Base-by-base conservation (phyloP, 176 grass and related monocot genomes). In the Thinopyrum elongatum region DNA sequence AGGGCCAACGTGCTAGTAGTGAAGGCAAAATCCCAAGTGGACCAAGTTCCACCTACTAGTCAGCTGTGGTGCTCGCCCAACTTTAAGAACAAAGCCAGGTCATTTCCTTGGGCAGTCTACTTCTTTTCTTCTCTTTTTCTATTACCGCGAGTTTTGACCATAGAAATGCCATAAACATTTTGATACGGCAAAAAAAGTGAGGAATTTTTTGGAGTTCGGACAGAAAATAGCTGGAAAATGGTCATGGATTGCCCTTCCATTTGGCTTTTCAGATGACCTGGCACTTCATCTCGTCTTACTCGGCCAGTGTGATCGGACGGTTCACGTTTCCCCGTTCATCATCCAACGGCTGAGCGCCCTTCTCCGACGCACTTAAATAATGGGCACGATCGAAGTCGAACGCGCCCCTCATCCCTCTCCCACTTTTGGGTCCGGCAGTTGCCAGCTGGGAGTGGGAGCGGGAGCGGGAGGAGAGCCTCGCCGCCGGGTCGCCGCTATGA, bases 401-500 rank as follows among this genome's bases (percentile, higher is more conserved):
- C 14, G 7, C 42, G 72, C 71, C 25, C 49, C 70, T 46, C 25
- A 2, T 3, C 61, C 25, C 61, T 12, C 62, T 65, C 26, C 62
- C 62, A 8, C 55, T 21, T 22, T 58, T 58, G 19, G 55, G 21
- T 22, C 51, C 87, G 81, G 47, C 80, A 88, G 86, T 78, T 78
- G 31, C 49, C 80, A 61, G 25, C 55, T 35, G 7, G 30, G 63
- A 65, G 41, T 49, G n/a, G 2, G 49, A 29, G 21, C 55, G 53
- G 51, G 51, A 55, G 74, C 55, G 53, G 51, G 51, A 55, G 74
- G 11, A 76, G 58, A 36, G 34, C 80, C 57, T 70, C 75, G 66
- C 67, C 82, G 87, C 2, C 81, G 30, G 16, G 46, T 74, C 81
- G 74, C 75, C 34, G 63, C 75, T 25, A 76, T 75, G 82, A 75